These are phyloP conservation scores for Naganishia albida DNA, from an alignment of 1,284 basidiomycete species.

Conservation along the genomic window DNA sequence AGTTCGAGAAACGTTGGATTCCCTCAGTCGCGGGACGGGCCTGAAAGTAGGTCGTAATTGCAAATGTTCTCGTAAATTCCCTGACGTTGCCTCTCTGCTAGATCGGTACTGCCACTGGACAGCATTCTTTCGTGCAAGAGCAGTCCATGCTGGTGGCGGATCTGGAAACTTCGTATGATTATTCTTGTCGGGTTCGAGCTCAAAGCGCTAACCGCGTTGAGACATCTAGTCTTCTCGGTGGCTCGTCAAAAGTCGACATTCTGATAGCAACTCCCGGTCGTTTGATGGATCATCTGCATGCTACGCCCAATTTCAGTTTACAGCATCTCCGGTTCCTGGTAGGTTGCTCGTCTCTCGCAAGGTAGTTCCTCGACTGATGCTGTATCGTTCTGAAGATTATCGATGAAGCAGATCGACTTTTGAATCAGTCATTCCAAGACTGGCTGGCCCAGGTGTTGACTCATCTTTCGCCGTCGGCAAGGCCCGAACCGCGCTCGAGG, in stretches of 20 bases:
- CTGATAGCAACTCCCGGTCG: conserved; percentile 94
- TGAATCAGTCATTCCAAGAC: conserved; percentile 93
- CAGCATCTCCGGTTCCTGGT: conserved; percentile 93
- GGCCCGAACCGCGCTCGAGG: conserved; percentile 5
- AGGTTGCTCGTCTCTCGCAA: conserved; percentile 31
- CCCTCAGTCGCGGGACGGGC: conserved; percentile 77
- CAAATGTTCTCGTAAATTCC: neutral
- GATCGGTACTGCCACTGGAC: conserved; percentile 53
- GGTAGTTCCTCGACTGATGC: neutral
- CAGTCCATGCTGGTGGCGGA: conserved; percentile 49
- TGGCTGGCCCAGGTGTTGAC: conserved; percentile 82
- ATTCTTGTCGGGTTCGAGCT: neutral
- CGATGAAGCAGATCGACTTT: conserved; percentile 93
- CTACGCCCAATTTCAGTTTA: conserved; percentile 84
- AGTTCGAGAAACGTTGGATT: conserved; percentile 88
- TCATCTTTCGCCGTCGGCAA: conserved; percentile 61
- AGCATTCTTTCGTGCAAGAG: conserved; percentile 53
- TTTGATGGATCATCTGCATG: conserved; percentile 87
- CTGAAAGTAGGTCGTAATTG: conserved; percentile 65
- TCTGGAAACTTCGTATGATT: conserved; percentile 38
- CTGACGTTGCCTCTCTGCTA: conserved; percentile 27
- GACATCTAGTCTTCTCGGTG: conserved; percentile 53
- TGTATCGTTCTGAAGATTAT: conserved; percentile 67
- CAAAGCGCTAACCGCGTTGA: conserved; percentile 12
- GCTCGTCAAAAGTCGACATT: conserved; percentile 87